Conservation (phyloP, 257 asterid species). For the Penstemon barbatus region DNA sequence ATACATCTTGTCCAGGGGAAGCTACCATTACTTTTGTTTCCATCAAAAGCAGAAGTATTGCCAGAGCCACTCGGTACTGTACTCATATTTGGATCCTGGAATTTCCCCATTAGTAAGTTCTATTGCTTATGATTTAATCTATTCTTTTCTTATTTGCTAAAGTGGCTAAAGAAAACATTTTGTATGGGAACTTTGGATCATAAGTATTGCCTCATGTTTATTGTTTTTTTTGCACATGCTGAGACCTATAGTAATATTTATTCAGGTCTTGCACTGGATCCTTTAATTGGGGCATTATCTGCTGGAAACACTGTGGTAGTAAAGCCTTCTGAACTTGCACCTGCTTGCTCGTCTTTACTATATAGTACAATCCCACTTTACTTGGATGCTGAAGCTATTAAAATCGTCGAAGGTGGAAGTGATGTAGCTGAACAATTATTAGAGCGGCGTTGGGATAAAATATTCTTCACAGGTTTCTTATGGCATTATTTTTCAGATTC, state of each 20-base stretch:
- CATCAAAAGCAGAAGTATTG: conserved; percentile 63
- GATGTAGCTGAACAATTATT: conserved; percentile 57
- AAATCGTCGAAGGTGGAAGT: conserved; percentile 72
- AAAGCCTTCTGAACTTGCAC: conserved; percentile 85
- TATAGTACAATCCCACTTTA: conserved; percentile 56
- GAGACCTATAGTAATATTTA: neutral
- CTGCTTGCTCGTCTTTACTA: conserved; percentile 73
- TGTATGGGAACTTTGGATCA: too few species aligned
- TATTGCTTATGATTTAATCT: neutral
- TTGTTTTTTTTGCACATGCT: neutral
- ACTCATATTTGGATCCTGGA: conserved; percentile 83
- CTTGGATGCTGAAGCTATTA: conserved; percentile 72
- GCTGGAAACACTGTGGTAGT: conserved; percentile 76
- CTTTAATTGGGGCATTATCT: conserved; percentile 82
- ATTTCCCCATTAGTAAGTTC: conserved; percentile 83
- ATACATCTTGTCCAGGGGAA: conserved; percentile 45
- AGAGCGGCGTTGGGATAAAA: conserved; percentile 83
- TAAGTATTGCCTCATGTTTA: too few species aligned
- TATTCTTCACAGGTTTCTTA: conserved; percentile 82
- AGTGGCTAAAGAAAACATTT: too few species aligned
- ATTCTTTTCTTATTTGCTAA: neutral
- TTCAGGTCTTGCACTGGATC: conserved; percentile 78
- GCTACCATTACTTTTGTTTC: conserved; percentile 66
- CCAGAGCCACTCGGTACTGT: conserved; percentile 92
- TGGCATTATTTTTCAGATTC: neutral